Conservation (phyloP, 2,329 filamentous ascomycete species). For the Fusarium sp. region DNA sequence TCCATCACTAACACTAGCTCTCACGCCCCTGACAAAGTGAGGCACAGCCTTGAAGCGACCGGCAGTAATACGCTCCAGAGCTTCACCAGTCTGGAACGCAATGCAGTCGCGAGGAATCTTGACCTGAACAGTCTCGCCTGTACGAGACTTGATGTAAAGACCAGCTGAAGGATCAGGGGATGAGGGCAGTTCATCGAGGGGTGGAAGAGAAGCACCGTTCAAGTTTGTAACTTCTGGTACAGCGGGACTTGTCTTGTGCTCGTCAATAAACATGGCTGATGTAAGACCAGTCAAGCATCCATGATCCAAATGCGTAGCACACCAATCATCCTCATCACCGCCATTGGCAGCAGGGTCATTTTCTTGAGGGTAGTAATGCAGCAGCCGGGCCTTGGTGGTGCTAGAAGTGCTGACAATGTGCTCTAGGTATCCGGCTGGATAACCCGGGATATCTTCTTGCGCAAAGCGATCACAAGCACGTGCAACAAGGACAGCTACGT, state of each 20-base stretch:
- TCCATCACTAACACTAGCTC: conserved; percentile 60
- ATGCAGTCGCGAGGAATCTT: conserved; percentile 91
- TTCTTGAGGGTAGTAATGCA: conserved; percentile 88
- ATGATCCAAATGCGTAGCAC: conserved; percentile 88
- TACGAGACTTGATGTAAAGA: conserved; percentile 91
- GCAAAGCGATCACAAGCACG: conserved; percentile 91
- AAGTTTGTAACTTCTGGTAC: conserved; percentile 41
- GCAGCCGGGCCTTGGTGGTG: conserved; percentile 87
- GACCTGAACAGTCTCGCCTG: conserved; percentile 86
- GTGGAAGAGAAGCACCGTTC: conserved; percentile 49
- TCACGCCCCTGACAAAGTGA: conserved; percentile 88
- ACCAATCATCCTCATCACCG: conserved; percentile 86
- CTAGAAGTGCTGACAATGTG: conserved; percentile 84
- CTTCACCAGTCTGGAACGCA: conserved; percentile 95
- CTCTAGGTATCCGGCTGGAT: conserved; percentile 82
- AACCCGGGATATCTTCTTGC: conserved; percentile 77
- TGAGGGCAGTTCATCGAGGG: conserved; percentile 74
- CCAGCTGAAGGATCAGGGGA: conserved; percentile 88
- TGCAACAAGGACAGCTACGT: conserved; percentile 88
- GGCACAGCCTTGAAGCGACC: conserved; percentile 94
- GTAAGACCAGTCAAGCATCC: conserved; percentile 94
- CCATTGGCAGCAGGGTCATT: conserved; percentile 49
- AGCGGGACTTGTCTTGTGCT: conserved; percentile 57
- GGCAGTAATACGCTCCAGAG: conserved; percentile 88
- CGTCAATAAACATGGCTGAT: conserved; percentile 95